Evolutionary conservation across 73 alveolate genomes (phyloP), one percentile per base, ranked within the genome.

Genomic region (Paramecium primaurelia): DNA sequence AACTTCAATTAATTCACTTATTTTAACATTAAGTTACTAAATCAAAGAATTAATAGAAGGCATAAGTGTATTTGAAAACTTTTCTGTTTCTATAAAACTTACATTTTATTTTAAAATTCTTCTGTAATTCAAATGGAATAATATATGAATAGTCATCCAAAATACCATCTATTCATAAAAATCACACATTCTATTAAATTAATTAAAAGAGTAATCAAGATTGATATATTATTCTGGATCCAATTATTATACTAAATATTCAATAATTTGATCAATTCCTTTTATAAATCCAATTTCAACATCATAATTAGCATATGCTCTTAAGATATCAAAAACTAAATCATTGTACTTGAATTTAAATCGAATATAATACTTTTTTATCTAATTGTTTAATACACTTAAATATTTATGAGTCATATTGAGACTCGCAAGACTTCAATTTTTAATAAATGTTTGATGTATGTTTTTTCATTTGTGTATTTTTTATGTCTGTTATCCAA

Each of bases 291-390:
- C 90, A 10, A 40, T 40, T 1, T 40, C 69, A 26, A 44, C 51
- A 77, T 77, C 90, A 77, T 77, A 77, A 44, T 77, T 77, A 8
- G 75, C 69, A 47, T 77, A 77, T 0, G 90, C 90, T 40, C 90
- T 40, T 22, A 44, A 30, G 0, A 77, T 77, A 25, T 77, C 90
- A 47, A 77, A 77, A 22, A 77, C 49, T 40, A 47, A 42, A 47
- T 77, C 90, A 44, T 32, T 40, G 34, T 40, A 77, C 71, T 40
- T 30, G 0, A 34, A 71, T 12, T 2, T 16, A 34, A 32, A 34
- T 6, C 2, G 36, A n/a, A 9, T 30, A 71, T 71, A 71, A 22
- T 22, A 22, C 86, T 71, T 71, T 71, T 34, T 71, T 71, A 22
- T 77, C 90, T 2, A 77, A 9, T 11, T 18, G 8, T 77, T 77